Evolutionary conservation across 2,329 filamentous ascomycete genomes (phyloP), one percentile per base, ranked within the genome.

Genomic region (Neonectria hederae): DNA sequence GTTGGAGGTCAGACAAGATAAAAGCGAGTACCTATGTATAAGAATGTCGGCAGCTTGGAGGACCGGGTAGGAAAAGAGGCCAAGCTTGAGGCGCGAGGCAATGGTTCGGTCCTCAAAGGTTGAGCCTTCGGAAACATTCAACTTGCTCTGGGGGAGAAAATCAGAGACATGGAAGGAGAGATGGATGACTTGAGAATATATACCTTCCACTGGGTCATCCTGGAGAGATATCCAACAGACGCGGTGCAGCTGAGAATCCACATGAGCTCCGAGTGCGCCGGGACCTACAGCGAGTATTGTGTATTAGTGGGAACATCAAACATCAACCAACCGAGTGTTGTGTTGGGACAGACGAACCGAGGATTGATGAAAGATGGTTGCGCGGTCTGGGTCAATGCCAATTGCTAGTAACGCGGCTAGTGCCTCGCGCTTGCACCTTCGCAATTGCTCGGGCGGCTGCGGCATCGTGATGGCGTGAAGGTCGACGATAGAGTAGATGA

Each of bases 121-220:
- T 3, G 86, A 83, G 62, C 88, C 82, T 21, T 90, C 83, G 10
- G 86, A 80, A 21, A 94, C 77, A 21, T 89, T 83, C 19, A 96
- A 81, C 78, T 97, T 97, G 78, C 88, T 92, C 91, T 93, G 66
- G 45, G 53, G 11, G 3, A 21, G 5, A 28, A 21, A 56, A 40
- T 74, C 26, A 74, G 56, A 26, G 8, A 26, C 7, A 7, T 28
- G n/a, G 7, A 26, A 17, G 11, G 40, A 14, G 8, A 24, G 28
- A 11, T 2, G 19, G 5, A 21, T 8, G 11, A 35, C 32, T 21
- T 4, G 11, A 35, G n/a, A 8, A 2, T 21, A 48, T 21, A 54
- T 63, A 93, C 93, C 89, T 99, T 99, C 94, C 96, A 99, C 79
- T 98, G 96, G 28, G 96, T 98, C 96, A 99, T 99, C n/a, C 96